Base-by-base conservation (phyloP, 257 asterid genomes). In the Salvia rosmarinus region DNA sequence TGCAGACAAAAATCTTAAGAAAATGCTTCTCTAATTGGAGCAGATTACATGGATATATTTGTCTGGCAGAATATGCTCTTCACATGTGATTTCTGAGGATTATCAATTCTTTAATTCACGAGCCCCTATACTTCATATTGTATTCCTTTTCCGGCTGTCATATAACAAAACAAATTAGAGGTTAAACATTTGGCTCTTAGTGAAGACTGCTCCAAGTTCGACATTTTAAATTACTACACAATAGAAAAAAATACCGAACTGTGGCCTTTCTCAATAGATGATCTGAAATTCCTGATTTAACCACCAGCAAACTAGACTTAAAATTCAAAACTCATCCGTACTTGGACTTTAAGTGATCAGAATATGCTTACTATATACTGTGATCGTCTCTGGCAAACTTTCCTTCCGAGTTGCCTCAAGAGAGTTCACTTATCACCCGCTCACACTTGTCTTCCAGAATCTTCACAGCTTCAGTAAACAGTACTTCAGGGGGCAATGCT, bases 401-500 rank as follows among this genome's bases (percentile, higher is more conserved):
- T 12, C 56, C 21, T 43, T 25, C 34, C 8, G 17, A 49, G 58
- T 13, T 55, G 9, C 40, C 77, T 81, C 82, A 92, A 2, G 96
- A 87, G 74, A 85, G 90, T 80, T 85, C 91, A 0, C 90, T 78
- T 54, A 86, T 86, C 81, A 91, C 96, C 40, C 91, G 81, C 77
- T 86, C 90, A 63, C 97, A 89, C 82, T 89, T 91, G 44, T 87
- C 95, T 85, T 91, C 98, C 85, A 95, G 75, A 55, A 89, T 87
- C 89, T 87, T 86, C 73, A 91, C 94, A 16, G 98, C 96, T 85
- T 95, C 99, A 2, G 96, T 85, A 69, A 95, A 91, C 71, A 95
- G 79, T 58, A 68, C 86, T 76, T 91, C 96, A 3, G 99, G 98
- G 37, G 95, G 95, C 56, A 95, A 79, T 43, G 91, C 95, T 79